These are phyloP conservation scores for Smallanthus sonchifolius DNA, from an alignment of 129 eudicot genomes.

Conservation along the genomic window DNA sequence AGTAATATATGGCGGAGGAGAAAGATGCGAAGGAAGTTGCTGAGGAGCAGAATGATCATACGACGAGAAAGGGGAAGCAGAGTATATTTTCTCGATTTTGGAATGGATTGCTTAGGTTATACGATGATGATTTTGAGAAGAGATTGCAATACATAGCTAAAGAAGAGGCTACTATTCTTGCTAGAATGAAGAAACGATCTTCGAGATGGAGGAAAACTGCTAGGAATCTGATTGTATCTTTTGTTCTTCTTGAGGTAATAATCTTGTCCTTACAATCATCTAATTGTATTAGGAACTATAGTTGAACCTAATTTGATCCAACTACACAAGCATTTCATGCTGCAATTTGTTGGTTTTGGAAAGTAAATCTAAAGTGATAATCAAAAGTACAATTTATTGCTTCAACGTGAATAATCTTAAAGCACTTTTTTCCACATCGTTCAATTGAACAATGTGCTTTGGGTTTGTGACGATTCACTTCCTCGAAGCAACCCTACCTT, in stretches of 20 bases:
- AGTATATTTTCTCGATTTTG: slow-evolving; percentile 69
- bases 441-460: too few relatives aligned
- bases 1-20: slow-evolving; percentile 30
- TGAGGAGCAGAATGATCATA: slow-evolving; percentile 33
- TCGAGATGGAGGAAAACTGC: slow-evolving; percentile 47
- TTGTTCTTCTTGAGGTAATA: slow-evolving; percentile 75
- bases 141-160: slow-evolving; percentile 64
- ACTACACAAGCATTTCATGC: background rate
- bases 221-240: slow-evolving; percentile 54
- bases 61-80: slow-evolving; percentile 53
- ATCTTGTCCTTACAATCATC: background rate
- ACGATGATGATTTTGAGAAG: slow-evolving; percentile 71
- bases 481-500: too few relatives aligned
- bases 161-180: slow-evolving; percentile 70
- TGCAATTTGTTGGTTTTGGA: background rate
- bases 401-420: too few relatives aligned
- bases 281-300: background rate
- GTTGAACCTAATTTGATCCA: background rate
- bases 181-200: slow-evolving; percentile 68
- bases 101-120: slow-evolving; percentile 54
- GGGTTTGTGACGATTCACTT: too few relatives aligned
- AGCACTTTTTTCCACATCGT: too few relatives aligned
- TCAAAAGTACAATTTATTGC: too few relatives aligned
- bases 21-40: slow-evolving; percentile 25
- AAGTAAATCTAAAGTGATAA: too few relatives aligned